These are phyloP conservation scores for Glycine latifolia DNA, from an alignment of 306 rosid species.

Conservation along the genomic window DNA sequence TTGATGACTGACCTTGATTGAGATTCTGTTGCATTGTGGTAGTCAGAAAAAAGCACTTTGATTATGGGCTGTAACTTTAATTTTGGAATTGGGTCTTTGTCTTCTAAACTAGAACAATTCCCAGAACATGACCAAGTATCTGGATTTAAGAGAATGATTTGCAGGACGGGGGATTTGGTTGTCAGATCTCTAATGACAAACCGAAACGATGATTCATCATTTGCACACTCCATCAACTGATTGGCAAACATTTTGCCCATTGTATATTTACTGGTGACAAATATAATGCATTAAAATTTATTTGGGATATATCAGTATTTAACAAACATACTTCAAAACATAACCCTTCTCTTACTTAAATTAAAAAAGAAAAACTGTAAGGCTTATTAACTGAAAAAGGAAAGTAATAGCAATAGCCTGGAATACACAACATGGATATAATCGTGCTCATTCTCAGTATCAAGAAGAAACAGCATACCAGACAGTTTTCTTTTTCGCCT, in stretches of 20 bases:
- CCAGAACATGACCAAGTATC: conserved; percentile 79
- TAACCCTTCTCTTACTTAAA: not conserved
- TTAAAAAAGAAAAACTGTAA: not conserved
- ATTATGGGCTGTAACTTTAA: conserved; percentile 67
- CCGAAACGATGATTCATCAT: conserved; percentile 84
- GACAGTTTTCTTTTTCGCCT: conserved; percentile 3
- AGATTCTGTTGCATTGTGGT: conserved; percentile 56
- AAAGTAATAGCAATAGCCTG: not conserved
- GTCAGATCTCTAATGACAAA: conserved; percentile 78
- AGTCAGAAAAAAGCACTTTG: conserved; percentile 78
- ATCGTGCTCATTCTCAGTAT: not conserved
- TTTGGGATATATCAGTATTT: conserved; percentile 13
- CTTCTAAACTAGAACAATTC: conserved; percentile 55
- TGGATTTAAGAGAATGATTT: conserved; percentile 75
- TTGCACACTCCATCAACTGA: conserved; percentile 79
- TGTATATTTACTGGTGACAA: conserved; percentile 67
- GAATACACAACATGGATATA: conserved; percentile 22
- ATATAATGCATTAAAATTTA: conserved; percentile 31
- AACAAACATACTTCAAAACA: conserved; percentile 35
- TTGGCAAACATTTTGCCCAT: conserved; percentile 79
- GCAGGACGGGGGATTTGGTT: conserved; percentile 68
- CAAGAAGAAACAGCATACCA: conserved; percentile 23
- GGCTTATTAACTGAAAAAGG: not conserved
- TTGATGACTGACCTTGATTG: conserved; percentile 66
- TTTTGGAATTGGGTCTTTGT: conserved; percentile 49